A percentile compares a stretch with the other conserved stretches of the same genome.
These are phyloP conservation scores for Zelopaecilomyces penicillatus DNA, from an alignment of 2,329 filamentous ascomycete genomes.

Conservation along the genomic window DNA sequence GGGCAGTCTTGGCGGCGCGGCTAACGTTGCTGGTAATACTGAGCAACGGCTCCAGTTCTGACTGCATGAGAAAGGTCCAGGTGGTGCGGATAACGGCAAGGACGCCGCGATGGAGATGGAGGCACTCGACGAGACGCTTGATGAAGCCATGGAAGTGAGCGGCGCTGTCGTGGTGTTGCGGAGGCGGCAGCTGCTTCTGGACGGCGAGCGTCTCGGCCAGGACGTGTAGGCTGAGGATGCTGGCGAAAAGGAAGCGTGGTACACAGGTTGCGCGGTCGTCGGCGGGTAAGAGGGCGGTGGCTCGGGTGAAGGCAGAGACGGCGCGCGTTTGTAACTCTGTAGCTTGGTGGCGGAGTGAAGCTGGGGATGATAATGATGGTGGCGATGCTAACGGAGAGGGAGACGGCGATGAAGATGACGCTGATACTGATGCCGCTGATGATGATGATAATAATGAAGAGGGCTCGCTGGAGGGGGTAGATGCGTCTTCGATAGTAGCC, in stretches of 20 bases:
- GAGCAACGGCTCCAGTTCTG: slow-evolving; percentile 23
- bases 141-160: slow-evolving; percentile 31
- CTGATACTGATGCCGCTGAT: slow-evolving; percentile 2
- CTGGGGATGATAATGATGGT: neutral
- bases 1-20: neutral
- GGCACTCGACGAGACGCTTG: slow-evolving; percentile 31
- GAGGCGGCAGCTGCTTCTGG: slow-evolving; percentile 16
- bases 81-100: slow-evolving; percentile 26
- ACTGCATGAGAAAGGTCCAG: slow-evolving; percentile 27
- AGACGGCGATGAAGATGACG: slow-evolving; percentile 8
- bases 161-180: slow-evolving; percentile 6
- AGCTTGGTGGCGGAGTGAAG: slow-evolving; percentile 25
- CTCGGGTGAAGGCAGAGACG: slow-evolving; percentile 28
- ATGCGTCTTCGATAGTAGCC: slow-evolving; percentile 6
- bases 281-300: slow-evolving; percentile 14
- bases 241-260: slow-evolving; percentile 37
- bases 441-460: slow-evolving; percentile 6
- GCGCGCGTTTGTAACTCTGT: slow-evolving; percentile 37
- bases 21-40: slow-evolving; percentile 11
- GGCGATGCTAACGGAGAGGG: neutral
- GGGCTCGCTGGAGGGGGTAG: slow-evolving; percentile 11
- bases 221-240: slow-evolving; percentile 35
- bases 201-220: slow-evolving; percentile 38
- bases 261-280: slow-evolving; percentile 22
- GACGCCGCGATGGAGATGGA: slow-evolving; percentile 35